Evolutionary conservation across 164 flowering plant genomes (phyloP).

Genomic region (Malania oleifera): DNA sequence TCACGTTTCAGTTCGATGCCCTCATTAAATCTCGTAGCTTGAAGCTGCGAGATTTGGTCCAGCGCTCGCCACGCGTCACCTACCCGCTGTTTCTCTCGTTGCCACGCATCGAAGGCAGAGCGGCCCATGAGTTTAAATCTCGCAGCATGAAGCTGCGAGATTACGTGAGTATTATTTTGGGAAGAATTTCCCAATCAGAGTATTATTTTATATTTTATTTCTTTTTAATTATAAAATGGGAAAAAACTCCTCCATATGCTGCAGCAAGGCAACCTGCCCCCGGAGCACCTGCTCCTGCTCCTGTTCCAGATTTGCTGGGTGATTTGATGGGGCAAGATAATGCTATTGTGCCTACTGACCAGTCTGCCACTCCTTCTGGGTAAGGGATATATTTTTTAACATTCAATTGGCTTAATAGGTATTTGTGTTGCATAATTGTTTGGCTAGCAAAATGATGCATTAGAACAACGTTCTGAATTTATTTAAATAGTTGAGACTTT

Average conservation of each 20-base stretch:
- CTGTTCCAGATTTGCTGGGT: slow-evolving; percentile 91
- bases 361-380: slow-evolving; percentile 63
- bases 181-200: too few species aligned
- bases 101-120: too few species aligned
- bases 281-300: slow-evolving; percentile 43
- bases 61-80: too few species aligned
- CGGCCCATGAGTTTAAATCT: too few species aligned
- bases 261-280: slow-evolving; percentile 43
- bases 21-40: too few species aligned
- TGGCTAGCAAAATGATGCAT: background rate
- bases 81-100: too few species aligned
- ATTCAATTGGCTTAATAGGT: background rate
- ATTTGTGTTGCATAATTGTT: background rate
- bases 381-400: slow-evolving; percentile 24
- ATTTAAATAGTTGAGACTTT: background rate
- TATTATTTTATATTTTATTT: too few species aligned
- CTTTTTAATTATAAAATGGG: too few species aligned
- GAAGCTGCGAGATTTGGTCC: too few species aligned
- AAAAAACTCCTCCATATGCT: slow-evolving; percentile 36
- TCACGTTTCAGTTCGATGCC: too few species aligned
- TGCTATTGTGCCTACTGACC: slow-evolving; percentile 83
- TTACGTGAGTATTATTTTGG: too few species aligned
- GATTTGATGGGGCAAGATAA: slow-evolving; percentile 84
- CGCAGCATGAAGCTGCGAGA: too few species aligned
- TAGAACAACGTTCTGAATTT: background rate